Conservation (phyloP, 1,284 basidiomycete species). For the Cronartium quercuum region DNA sequence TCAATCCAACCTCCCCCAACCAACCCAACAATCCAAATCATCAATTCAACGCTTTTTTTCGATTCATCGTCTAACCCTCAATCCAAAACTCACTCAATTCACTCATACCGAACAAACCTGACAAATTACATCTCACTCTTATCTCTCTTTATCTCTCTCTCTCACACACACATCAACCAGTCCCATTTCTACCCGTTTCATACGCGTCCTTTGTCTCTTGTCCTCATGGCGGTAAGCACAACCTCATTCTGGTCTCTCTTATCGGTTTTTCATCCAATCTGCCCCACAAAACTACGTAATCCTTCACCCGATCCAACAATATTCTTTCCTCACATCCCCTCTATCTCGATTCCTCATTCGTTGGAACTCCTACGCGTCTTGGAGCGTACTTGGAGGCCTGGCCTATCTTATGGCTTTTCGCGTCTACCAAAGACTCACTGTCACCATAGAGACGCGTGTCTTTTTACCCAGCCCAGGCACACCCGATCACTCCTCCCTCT, state of each 20-base stretch:
- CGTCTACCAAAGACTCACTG: too few relatives aligned
- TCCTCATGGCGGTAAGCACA: too few relatives aligned
- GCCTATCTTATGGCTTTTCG: too few relatives aligned
- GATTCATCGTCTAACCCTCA: not conserved
- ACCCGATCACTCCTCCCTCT: not conserved
- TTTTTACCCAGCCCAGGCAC: not conserved
- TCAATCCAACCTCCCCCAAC: not conserved
- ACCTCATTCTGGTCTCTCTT: not conserved
- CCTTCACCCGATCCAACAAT: not conserved
- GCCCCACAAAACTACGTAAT: not conserved
- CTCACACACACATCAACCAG: not conserved
- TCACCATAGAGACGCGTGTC: not conserved
- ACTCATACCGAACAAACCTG: not conserved
- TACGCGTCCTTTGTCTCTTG: too few relatives aligned
- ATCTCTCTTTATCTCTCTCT: not conserved
- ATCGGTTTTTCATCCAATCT: not conserved
- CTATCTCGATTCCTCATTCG: too few relatives aligned
- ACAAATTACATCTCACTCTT: not conserved
- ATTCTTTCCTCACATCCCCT: too few relatives aligned
- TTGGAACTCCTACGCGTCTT: too few relatives aligned
- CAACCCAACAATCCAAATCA: too few relatives aligned
- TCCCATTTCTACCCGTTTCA: too few relatives aligned
- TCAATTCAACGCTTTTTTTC: not conserved
- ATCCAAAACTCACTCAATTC: too few relatives aligned
- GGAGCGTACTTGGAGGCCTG: too few relatives aligned